Conservation (phyloP, 1,284 basidiomycete genomes). For the Earliella scabrosa region DNA sequence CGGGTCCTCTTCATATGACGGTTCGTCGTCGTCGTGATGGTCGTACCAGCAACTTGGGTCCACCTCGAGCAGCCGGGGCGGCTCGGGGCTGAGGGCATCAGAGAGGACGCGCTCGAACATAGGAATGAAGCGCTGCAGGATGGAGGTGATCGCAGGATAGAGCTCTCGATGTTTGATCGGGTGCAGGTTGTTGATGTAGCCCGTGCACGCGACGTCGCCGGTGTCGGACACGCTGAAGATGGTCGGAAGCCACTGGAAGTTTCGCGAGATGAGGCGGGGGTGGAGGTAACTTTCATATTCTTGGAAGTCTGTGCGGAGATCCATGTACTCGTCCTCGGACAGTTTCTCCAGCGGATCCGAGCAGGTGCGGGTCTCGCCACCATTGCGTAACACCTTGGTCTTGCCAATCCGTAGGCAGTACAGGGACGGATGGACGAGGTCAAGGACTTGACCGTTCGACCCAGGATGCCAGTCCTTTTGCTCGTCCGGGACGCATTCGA, state of each 20-base stretch:
- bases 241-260: not conserved
- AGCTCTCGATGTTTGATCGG: not conserved
- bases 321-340: not conserved
- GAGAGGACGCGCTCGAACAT: too few relatives aligned
- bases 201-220: not conserved
- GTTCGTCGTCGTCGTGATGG: too few relatives aligned
- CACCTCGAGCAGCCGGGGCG: not conserved
- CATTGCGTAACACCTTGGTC: too few relatives aligned
- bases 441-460: too few relatives aligned
- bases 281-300: too few relatives aligned
- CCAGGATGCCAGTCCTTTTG: constrained; percentile 26
- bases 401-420: too few relatives aligned
- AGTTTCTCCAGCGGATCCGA: too few relatives aligned
- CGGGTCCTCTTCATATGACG: too few relatives aligned
- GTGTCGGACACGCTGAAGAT: not conserved
- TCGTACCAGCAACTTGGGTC: too few relatives aligned
- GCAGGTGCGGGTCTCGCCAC: too few relatives aligned
- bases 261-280: too few relatives aligned
- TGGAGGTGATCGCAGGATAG: not conserved
- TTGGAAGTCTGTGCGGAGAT: not conserved
- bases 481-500: constrained; percentile 2
- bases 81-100: not conserved
- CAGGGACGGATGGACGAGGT: too few relatives aligned
- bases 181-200: not conserved
- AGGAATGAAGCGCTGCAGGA: not conserved